Percentiles rank a stretch among this genome's conserved stretches.
Evolutionary conservation across 768 basidiomycete species (phyloP).

Genomic region (Pleurotus sapidus): DNA sequence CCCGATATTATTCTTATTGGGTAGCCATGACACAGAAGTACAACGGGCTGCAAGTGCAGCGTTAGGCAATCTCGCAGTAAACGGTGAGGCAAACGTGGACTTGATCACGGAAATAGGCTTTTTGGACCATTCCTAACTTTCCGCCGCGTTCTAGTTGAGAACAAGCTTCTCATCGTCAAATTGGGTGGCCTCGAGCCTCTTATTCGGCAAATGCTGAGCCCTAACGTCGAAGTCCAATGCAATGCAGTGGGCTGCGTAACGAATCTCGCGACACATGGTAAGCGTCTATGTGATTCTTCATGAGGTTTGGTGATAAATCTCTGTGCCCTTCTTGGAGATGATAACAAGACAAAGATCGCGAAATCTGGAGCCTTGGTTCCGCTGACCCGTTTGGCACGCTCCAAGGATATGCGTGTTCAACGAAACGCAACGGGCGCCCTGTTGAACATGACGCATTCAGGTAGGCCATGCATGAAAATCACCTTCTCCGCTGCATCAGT

Average conservation of each 20-base stretch:
- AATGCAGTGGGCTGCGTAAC: conserved; percentile 99
- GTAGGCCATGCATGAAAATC: conserved; percentile 36
- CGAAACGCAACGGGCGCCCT: conserved; percentile 97
- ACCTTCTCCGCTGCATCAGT: not conserved
- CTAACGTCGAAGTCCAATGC: conserved; percentile 99
- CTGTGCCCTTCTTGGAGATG: conserved; percentile 53
- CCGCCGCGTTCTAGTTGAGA: conserved; percentile 67
- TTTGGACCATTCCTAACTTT: not conserved
- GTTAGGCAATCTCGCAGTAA: conserved; percentile 95
- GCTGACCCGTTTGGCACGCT: conserved; percentile 91
- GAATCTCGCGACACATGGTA: conserved; percentile 97
- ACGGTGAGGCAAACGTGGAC: conserved; percentile 61
- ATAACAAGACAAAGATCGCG: conserved; percentile 99
- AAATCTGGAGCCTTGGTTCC: conserved; percentile 99
- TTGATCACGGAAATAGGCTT: too few relatives aligned
- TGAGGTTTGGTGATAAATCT: not conserved
- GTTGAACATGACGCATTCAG: conserved; percentile 99
- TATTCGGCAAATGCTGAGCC: conserved; percentile 98
- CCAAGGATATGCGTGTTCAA: conserved; percentile 99
- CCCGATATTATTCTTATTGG: conserved; percentile 94
- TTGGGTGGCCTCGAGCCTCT: conserved; percentile 96
- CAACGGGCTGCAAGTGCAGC: conserved; percentile 98
- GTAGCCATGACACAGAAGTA: conserved; percentile 97
- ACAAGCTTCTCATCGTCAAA: conserved; percentile 98
- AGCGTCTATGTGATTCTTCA: conserved; percentile 21